Evolutionary conservation across 2,329 filamentous ascomycete species (phyloP).

Genomic region (Ilyonectria destructans): DNA sequence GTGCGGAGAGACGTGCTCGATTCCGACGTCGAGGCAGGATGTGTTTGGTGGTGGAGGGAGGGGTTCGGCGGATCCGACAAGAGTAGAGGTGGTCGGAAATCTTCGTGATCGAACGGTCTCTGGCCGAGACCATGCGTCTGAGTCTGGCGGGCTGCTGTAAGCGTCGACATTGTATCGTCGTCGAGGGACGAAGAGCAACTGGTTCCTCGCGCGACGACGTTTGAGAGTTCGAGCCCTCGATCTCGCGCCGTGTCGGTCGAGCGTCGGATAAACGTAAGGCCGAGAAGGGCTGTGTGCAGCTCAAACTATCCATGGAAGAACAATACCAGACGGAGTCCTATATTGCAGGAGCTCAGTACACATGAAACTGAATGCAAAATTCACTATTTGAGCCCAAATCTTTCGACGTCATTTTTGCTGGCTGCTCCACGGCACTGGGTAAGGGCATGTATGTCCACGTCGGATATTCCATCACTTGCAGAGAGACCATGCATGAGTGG

Average conservation of each 20-base stretch:
- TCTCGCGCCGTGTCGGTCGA: slow-evolving; percentile 9
- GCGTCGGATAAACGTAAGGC: slow-evolving; percentile 2
- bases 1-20: slow-evolving; percentile 1
- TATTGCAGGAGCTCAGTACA: too few relatives aligned
- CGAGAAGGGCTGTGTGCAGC: background rate
- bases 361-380: background rate
- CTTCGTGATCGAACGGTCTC: slow-evolving; percentile 7
- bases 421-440: background rate
- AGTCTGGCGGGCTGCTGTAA: slow-evolving; percentile 5
- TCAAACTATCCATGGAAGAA: too few relatives aligned
- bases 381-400: background rate
- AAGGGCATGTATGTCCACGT: slow-evolving; percentile 2
- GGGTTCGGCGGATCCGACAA: slow-evolving; percentile 5
- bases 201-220: slow-evolving; percentile 1
- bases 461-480: slow-evolving; percentile 3
- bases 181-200: slow-evolving; percentile 6
- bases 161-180: slow-evolving; percentile 9
- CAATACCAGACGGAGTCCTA: too few relatives aligned
- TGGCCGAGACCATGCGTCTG: slow-evolving; percentile 1
- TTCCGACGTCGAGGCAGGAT: background rate
- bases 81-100: slow-evolving; percentile 8
- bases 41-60: slow-evolving; percentile 9
- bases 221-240: background rate
- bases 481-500: background rate
- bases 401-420: background rate